Evolutionary conservation across 2,329 filamentous ascomycete species (phyloP).

Genomic region (Ophiocordyceps polyrhachis-furcata): DNA sequence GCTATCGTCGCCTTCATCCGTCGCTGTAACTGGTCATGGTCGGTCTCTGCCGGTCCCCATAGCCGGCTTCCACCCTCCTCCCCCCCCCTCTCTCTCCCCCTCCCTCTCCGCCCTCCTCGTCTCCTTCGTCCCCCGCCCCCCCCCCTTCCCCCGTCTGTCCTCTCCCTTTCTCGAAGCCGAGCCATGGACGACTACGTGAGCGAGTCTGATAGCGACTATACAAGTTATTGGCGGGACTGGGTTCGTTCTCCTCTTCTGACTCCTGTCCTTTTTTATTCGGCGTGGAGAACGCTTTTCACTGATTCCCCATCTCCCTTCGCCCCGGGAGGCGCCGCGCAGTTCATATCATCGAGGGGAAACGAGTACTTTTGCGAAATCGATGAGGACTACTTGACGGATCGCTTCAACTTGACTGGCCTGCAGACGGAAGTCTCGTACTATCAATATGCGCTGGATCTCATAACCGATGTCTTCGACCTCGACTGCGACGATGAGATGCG

Average conservation of each 20-base stretch:
- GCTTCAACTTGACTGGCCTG: slow-evolving; percentile 92
- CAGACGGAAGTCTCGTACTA: slow-evolving; percentile 98
- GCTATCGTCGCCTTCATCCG: background rate
- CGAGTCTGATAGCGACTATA: slow-evolving; percentile 97
- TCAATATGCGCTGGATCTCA: slow-evolving; percentile 91
- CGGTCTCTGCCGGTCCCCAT: slow-evolving; percentile 7
- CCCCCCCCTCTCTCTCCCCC: background rate
- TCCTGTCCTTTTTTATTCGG: slow-evolving; percentile 5
- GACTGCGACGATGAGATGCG: slow-evolving; percentile 98
- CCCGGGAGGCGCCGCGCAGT: slow-evolving; percentile 33
- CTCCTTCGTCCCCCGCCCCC: background rate
- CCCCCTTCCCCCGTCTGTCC: slow-evolving; percentile 2
- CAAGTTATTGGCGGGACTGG: slow-evolving; percentile 99
- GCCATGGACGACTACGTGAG: slow-evolving; percentile 94
- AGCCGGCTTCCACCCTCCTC: slow-evolving; percentile 2
- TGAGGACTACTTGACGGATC: slow-evolving; percentile 93
- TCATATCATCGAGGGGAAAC: slow-evolving; percentile 92
- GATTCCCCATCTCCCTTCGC: background rate
- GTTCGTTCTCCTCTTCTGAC: slow-evolving; percentile 27
- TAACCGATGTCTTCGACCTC: slow-evolving; percentile 96
- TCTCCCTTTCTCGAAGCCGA: slow-evolving; percentile 2
- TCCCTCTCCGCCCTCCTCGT: background rate
- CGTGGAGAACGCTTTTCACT: background rate
- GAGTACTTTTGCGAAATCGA: slow-evolving; percentile 99
- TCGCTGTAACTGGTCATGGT: slow-evolving; percentile 9